Conservation (phyloP, 441 rosid species). For the Jatropha multifida region DNA sequence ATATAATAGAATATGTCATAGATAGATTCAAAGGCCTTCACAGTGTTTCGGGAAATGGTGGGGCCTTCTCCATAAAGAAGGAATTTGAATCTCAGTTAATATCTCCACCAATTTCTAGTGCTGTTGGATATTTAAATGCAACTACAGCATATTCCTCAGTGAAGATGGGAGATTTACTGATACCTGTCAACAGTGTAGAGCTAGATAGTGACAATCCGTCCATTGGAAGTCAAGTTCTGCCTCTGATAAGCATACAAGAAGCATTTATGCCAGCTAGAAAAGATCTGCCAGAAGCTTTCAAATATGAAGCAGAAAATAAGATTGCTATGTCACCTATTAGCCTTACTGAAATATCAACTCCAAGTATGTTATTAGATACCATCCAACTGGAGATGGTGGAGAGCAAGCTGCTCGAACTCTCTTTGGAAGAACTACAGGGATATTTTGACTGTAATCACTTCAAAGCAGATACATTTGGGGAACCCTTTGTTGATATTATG, state of each 20-base stretch:
- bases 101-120: conserved; percentile 15
- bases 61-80: conserved; percentile 22
- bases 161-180: conserved; percentile 23
- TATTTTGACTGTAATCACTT: conserved; percentile 25
- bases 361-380: conserved; percentile 23
- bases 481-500: conserved; percentile 22
- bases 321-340: conserved; percentile 15
- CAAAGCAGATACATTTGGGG: conserved; percentile 21
- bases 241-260: conserved; percentile 17
- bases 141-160: conserved; percentile 17
- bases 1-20: conserved; percentile 35
- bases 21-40: conserved; percentile 26
- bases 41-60: conserved; percentile 13
- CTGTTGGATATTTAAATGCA: conserved; percentile 31
- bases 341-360: conserved; percentile 28
- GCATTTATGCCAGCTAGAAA: conserved; percentile 11
- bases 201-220: conserved; percentile 17
- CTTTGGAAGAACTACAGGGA: conserved; percentile 38
- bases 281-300: conserved; percentile 27
- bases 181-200: conserved; percentile 22
- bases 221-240: conserved; percentile 26
- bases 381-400: conserved; percentile 32
- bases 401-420: conserved; percentile 37
- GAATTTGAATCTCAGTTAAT: conserved; percentile 26
- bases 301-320: conserved; percentile 20